Evolutionary conservation across 495 filamentous ascomycete genomes (phyloP), one percentile per base, ranked within the genome.

Genomic region (Extremus antarcticus): DNA sequence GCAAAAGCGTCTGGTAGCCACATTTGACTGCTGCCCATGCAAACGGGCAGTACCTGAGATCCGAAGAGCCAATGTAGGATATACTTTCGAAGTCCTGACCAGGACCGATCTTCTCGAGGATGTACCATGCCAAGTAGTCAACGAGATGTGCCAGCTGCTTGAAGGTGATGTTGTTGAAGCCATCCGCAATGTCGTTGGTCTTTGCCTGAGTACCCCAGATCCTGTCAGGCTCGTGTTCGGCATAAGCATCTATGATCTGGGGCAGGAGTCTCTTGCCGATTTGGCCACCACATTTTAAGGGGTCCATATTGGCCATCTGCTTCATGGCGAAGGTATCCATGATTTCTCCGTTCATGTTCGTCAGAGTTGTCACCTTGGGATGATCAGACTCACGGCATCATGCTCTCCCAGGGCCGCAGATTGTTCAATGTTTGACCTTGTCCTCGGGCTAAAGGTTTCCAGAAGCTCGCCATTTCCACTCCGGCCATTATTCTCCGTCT

Each of bases 21-120:
- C 13, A 40, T 19, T 52, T 52, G 29, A 52, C 23, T 40, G 50
- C 50, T 17, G 50, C 50, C 21, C 23, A 41, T 9, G 41, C 38
- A 22, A 52, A 1, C 23, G 41, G 10, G 10, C 19, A 10, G 22
- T 40, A 40, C 2, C 50, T 11, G 2, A 52, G 16, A 16, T 52
- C 50, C 13, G 29, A 35, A 35, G 29, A 35, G 29, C 29, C 29
- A 35, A 35, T 35, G 13, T 35, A 35, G 29, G 29, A 35, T 35
- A 35, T 35, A 13, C 29, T 35, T 13, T 35, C 29, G 29, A 35
- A 35, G 7, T 35, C 29, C 13, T 35, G 29, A 13, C 29, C 29
- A 35, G 29, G 29, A 7, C 29, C 29, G 13, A 35, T 35, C 29
- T 35, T 35, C 13, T 35, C 29, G 29, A 7, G 29, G 29, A 35